These are phyloP conservation scores for Strobilomyces echinocephalus DNA, from an alignment of 768 basidiomycete genomes.

Conservation along the genomic window DNA sequence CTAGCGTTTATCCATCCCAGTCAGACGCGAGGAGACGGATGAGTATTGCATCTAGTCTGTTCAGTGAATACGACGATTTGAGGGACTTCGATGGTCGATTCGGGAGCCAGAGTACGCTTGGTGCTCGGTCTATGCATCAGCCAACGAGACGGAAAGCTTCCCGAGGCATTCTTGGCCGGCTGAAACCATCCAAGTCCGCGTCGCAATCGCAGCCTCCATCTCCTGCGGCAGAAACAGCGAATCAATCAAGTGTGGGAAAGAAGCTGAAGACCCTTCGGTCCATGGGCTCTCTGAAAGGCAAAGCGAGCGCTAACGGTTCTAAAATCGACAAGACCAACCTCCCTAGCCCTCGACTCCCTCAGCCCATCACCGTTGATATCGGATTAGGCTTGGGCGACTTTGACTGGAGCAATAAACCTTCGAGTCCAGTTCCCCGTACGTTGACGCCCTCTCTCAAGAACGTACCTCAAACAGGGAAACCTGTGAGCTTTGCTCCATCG, in stretches of 20 bases:
- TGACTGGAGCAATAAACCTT: conserved; percentile 41
- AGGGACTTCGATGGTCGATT: conserved; percentile 84
- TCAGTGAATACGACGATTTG: conserved; percentile 86
- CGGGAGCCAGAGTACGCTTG: conserved; percentile 73
- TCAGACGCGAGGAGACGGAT: conserved; percentile 50
- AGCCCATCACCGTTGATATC: conserved; percentile 49
- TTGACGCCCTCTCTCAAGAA: conserved; percentile 19
- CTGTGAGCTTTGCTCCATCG: conserved; percentile 14
- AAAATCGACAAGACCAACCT: conserved; percentile 37
- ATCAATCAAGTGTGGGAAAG: conserved; percentile 37
- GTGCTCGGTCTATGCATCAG: conserved; percentile 37
- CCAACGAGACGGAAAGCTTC: conserved; percentile 55
- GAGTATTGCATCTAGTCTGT: conserved; percentile 66
- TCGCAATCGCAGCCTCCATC: conserved; percentile 45
- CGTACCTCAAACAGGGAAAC: conserved; percentile 16
- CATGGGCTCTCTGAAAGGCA: conserved; percentile 74
- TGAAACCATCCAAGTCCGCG: conserved; percentile 44
- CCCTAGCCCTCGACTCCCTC: conserved; percentile 50
- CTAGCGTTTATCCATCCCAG: conserved; percentile 26
- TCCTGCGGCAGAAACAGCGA: conserved; percentile 35
- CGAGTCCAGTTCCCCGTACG: conserved; percentile 9
- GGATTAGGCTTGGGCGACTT: conserved; percentile 54
- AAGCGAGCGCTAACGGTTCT: conserved; percentile 23
- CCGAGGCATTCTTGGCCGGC: conserved; percentile 58
- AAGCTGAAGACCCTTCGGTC: conserved; percentile 72